Evolutionary conservation across 129 eudicot species (phyloP), one percentile per base, ranked within the genome.

Genomic region (Arctium lappa): DNA sequence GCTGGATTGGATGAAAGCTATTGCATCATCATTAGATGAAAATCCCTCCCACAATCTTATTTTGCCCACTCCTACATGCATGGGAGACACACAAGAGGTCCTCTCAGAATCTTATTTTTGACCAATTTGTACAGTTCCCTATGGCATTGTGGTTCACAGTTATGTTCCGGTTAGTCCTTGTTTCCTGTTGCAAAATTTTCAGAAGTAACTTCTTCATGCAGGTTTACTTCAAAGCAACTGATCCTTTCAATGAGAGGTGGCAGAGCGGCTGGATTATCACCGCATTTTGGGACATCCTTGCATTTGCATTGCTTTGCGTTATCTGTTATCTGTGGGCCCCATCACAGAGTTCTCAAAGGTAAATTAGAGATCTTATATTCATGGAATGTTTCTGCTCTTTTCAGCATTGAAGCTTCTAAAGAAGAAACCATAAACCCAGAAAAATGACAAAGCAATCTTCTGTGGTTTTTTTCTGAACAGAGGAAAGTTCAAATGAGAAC

Each of bases 301-400:
- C 99, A 70, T 89, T 93, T 78, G 91, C 92, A 70, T 69, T 96
- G 81, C 95, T 96, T 37, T 93, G 90, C 76, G 95, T 93, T 77
- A 93, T 96, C 81, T 96, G 99, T 90, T 96, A 89, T 88, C 92
- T 96, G 62, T 96, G 99, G 99, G 95, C 98, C 81, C 99, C 99
- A 84, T 96, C 99, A 68, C 99, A 91, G 69, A 93, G 86, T 77
- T 91, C 95, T 76, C 98, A 96, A 80, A 85, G 99, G 99, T 96
- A 88, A 36, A 71, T 82, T 60, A 33, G 6, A 60, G 32, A 74
- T 81, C 66, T 40, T 27, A 32, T n/a, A 3, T 27, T 37, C 40
- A 32, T 74, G 38, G 6, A 56, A 13, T 42, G 73, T 31, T 53
- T 50, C 33, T 78, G 85, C 68, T 34, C 72, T 66, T 73, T 40